Percentiles rank a stretch among this genome's conserved stretches.
These are phyloP conservation scores for Cyclotella choctawhatcheeana DNA, from an alignment of 108 stramenopile genomes.

Conservation along the genomic window DNA sequence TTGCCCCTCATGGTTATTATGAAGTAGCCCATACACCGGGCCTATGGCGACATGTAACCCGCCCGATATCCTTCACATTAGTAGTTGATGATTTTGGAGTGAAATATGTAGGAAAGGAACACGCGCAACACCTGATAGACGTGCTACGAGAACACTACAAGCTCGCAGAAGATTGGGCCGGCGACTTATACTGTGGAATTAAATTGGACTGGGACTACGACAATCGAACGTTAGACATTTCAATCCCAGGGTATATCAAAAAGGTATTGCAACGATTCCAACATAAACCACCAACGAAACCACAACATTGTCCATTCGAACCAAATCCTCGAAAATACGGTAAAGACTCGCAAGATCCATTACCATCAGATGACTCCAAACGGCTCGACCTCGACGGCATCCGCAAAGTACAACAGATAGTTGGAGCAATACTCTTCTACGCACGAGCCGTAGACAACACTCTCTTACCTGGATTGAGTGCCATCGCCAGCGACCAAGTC, in stretches of 20 bases:
- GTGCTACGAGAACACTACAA: constrained; percentile 33
- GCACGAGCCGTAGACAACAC: constrained; percentile 48
- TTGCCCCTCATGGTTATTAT: constrained; percentile 11
- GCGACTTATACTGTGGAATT: constrained; percentile 44
- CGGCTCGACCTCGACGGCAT: constrained; percentile 15
- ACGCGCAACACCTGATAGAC: constrained; percentile 48
- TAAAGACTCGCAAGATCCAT: constrained; percentile 26
- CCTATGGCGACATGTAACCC: constrained; percentile 36
- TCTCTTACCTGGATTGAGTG: constrained; percentile 30
- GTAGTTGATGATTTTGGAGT: constrained; percentile 65
- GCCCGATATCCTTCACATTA: constrained; percentile 44
- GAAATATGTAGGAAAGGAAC: constrained; percentile 40
- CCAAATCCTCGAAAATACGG: constrained; percentile 35
- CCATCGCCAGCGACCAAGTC: constrained; percentile 40
- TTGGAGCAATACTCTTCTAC: constrained; percentile 55
- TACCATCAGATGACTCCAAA: constrained; percentile 25
- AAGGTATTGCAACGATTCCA: constrained; percentile 40
- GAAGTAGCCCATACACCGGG: constrained; percentile 47
- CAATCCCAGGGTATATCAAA: constrained; percentile 25
- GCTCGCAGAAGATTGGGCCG: constrained; percentile 39
- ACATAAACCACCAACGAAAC: constrained; percentile 40
- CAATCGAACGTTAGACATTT: constrained; percentile 21
- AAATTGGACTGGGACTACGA: constrained; percentile 55
- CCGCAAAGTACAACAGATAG: constrained; percentile 43
- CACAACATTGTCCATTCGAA: constrained; percentile 47